Evolutionary conservation across 306 rosid genomes (phyloP).

Genomic region (Echinosophora koreensis): DNA sequence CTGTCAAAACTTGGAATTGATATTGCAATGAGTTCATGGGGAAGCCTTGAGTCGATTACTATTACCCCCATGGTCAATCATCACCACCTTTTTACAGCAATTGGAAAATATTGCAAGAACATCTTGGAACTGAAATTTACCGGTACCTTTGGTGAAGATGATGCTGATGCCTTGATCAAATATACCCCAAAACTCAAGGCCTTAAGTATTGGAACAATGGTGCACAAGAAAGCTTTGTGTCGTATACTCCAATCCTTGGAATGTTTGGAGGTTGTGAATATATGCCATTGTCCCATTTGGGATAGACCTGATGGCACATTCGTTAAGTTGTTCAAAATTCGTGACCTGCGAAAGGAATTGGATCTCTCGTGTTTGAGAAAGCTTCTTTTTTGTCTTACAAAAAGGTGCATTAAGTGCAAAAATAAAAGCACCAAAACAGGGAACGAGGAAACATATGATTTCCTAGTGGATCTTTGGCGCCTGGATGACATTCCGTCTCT

Average conservation of each 20-base stretch:
- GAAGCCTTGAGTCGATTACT: conserved; percentile 48
- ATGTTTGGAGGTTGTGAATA: conserved; percentile 39
- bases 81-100: neutral
- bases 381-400: neutral
- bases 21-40: conserved; percentile 42
- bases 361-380: neutral
- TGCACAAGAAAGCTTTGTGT: conserved; percentile 36
- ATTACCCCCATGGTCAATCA: neutral
- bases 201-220: conserved; percentile 33
- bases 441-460: no score
- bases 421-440: no score
- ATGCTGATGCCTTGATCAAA: conserved; percentile 9
- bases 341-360: neutral
- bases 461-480: conserved; percentile 2
- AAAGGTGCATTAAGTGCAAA: conserved; percentile 15
- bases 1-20: neutral
- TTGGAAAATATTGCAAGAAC: conserved; percentile 6
- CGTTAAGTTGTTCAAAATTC: neutral
- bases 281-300: conserved; percentile 33
- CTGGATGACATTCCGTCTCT: conserved; percentile 23
- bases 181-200: conserved; percentile 33
- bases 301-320: neutral
- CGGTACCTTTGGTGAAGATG: neutral
- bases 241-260: neutral
- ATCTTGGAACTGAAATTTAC: conserved; percentile 35